Evolutionary conservation across 2,329 filamentous ascomycete genomes (phyloP).

Genomic region (Myriosclerotinia scirpicola): DNA sequence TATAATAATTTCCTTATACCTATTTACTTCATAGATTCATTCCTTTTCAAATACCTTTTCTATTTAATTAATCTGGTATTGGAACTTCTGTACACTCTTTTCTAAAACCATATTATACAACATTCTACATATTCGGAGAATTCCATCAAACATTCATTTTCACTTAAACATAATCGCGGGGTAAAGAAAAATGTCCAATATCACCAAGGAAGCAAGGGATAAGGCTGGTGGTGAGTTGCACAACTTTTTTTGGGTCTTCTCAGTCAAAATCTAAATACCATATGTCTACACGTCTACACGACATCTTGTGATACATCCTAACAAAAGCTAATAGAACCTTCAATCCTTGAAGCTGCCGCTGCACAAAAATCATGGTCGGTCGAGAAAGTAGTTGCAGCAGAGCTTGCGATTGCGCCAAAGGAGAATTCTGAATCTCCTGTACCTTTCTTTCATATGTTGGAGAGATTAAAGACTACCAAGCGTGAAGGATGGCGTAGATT

Average conservation of each 20-base stretch:
- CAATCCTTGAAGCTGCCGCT: slow-evolving; percentile 2
- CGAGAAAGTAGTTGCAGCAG: slow-evolving; percentile 59
- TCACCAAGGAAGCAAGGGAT: neutral
- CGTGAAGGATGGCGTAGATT: slow-evolving; percentile 95
- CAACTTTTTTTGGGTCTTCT: neutral
- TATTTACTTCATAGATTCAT: too few species aligned
- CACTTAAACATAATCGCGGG: slow-evolving; percentile 7
- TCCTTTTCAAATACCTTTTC: too few species aligned
- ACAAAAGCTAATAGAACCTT: slow-evolving; percentile 9
- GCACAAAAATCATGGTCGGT: slow-evolving; percentile 50
- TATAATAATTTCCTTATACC: too few species aligned
- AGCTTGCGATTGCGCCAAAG: slow-evolving; percentile 59
- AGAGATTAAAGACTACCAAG: slow-evolving; percentile 93
- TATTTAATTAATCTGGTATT: too few species aligned
- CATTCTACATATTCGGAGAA: slow-evolving; percentile 13
- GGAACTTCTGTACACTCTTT: too few species aligned
- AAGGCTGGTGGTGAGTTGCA: slow-evolving; percentile 17
- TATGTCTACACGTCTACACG: neutral
- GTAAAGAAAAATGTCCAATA: slow-evolving; percentile 12
- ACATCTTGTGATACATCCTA: neutral
- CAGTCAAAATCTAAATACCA: neutral
- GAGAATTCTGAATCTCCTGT: slow-evolving; percentile 69
- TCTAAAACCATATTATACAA: neutral
- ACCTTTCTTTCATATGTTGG: slow-evolving; percentile 91
- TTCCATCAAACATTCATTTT: neutral